Base-by-base conservation (phyloP, 331 rosid genomes). In the Malus hybrid region DNA sequence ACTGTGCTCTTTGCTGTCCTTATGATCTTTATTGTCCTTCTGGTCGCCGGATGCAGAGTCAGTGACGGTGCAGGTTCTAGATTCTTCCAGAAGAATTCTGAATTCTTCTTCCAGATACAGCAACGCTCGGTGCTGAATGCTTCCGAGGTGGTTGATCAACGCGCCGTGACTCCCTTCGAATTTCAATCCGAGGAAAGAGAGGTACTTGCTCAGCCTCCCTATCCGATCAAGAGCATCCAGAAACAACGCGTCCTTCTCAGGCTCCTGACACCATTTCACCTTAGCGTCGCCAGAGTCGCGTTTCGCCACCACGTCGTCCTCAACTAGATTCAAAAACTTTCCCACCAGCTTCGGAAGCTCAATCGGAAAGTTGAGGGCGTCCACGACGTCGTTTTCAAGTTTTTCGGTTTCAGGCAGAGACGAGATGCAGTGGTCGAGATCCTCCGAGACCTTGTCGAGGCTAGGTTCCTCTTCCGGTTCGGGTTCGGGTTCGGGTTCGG, bases 51-150 rank as follows among this genome's bases (percentile, higher is more conserved):
- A 15, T n/a, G 16, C 28, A 3, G 82, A 61, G 36, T 85, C 83
- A 15, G 77, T 29, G 18, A 27, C 19, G 31, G 86, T 85, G 1
- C 19, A 59, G 5, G 52, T 68, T 83, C 59, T 81, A 1, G 77
- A 83, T 71, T 87, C 93, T 78, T 93, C 98, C 10, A 90, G 62
- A 16, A 90, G 74, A 18, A 74, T 7, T 2, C 93, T 80, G 74
- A 93, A 89, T 32, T 87, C 93, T 19, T 93, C 96, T 71, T 93
- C 96, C 73, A 93, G 76, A 86, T 71, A 79, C n/a, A 90, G 33
- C 85, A 90, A 82, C 7, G 77, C 79, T 64, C 87, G 84, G 69
- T 91, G 89, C 13, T 89, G 91, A 61, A 85, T 79, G 44, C 27
- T 57, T 1, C 87, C 84, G 2, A 83, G 63, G 74, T 85, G 90